Evolutionary conservation across 352 stramenopile genomes (phyloP).

Genomic region (Phytophthora cryptogea): DNA sequence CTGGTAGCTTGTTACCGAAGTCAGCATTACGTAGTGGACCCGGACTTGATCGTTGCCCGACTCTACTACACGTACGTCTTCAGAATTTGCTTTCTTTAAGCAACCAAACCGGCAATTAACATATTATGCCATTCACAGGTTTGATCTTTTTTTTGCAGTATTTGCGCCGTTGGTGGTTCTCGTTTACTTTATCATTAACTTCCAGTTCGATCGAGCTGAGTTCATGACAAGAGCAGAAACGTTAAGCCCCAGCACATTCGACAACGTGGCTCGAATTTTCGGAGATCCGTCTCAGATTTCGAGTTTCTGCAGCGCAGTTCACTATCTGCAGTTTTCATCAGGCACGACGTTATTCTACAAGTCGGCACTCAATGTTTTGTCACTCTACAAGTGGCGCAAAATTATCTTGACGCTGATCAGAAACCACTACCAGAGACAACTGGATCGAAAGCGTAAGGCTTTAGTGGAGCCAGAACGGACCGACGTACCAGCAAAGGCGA

Average conservation of each 20-base stretch:
- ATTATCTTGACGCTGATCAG: conserved; percentile 44
- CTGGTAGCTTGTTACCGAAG: conserved; percentile 53
- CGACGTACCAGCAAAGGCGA: neutral
- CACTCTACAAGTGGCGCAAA: conserved; percentile 54
- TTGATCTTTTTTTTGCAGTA: conserved; percentile 58
- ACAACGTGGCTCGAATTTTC: conserved; percentile 43
- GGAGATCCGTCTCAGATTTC: conserved; percentile 43
- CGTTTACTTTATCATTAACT: conserved; percentile 38
- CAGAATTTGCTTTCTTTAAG: too few species aligned
- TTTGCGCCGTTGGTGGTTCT: conserved; percentile 49
- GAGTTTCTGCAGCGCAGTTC: conserved; percentile 41
- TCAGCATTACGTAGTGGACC: conserved; percentile 27
- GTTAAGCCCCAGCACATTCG: conserved; percentile 24
- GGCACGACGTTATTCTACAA: conserved; percentile 40
- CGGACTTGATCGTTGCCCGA: conserved; percentile 27
- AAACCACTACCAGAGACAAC: conserved; percentile 30
- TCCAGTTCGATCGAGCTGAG: conserved; percentile 40
- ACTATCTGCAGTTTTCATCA: conserved; percentile 37
- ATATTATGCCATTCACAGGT: conserved; percentile 21
- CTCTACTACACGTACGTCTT: conserved; percentile 43
- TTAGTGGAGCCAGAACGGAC: conserved; percentile 7
- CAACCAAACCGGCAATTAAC: too few species aligned
- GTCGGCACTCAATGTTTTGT: conserved; percentile 39
- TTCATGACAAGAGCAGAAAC: conserved; percentile 35
- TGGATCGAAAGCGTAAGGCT: conserved; percentile 12